Conservation (phyloP, 2,329 filamentous ascomycete genomes). For the Penicillium digitatum region DNA sequence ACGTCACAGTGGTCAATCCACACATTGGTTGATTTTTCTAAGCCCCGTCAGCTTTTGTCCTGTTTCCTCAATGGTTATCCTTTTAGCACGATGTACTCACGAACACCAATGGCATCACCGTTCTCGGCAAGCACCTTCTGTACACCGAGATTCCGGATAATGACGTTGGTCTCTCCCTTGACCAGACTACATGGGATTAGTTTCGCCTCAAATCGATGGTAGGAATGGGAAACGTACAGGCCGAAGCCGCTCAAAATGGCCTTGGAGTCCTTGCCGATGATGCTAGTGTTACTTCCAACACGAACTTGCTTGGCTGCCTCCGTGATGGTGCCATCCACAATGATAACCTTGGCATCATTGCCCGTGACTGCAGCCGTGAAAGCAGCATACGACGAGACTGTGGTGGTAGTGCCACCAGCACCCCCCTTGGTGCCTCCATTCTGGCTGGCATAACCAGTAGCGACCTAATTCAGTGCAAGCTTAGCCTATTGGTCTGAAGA, state of each 20-base stretch:
- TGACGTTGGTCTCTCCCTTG: constrained; percentile 57
- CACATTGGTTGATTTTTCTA: constrained; percentile 46
- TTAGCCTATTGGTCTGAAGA: neutral
- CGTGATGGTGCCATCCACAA: constrained; percentile 47
- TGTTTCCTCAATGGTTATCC: constrained; percentile 21
- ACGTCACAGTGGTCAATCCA: constrained; percentile 68
- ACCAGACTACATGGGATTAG: constrained; percentile 45
- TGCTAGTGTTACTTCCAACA: constrained; percentile 50
- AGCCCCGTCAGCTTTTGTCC: neutral
- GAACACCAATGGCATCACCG: constrained; percentile 59
- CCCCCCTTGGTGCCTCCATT: constrained; percentile 56
- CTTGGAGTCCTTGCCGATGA: constrained; percentile 51
- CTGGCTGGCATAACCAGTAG: constrained; percentile 46
- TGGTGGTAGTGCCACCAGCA: constrained; percentile 52
- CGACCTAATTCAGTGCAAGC: constrained; percentile 9
- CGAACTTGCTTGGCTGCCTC: constrained; percentile 43
- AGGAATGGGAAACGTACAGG: constrained; percentile 15
- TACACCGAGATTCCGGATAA: constrained; percentile 60
- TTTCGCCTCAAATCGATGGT: constrained; percentile 22
- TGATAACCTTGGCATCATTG: constrained; percentile 45
- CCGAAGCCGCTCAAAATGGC: constrained; percentile 52
- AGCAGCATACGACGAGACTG: constrained; percentile 50
- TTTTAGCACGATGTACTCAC: constrained; percentile 30
- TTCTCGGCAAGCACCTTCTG: constrained; percentile 53
- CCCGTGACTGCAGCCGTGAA: constrained; percentile 51